Evolutionary conservation across 1,284 basidiomycete species (phyloP).

Genomic region (Marasmius tenuissimus): DNA sequence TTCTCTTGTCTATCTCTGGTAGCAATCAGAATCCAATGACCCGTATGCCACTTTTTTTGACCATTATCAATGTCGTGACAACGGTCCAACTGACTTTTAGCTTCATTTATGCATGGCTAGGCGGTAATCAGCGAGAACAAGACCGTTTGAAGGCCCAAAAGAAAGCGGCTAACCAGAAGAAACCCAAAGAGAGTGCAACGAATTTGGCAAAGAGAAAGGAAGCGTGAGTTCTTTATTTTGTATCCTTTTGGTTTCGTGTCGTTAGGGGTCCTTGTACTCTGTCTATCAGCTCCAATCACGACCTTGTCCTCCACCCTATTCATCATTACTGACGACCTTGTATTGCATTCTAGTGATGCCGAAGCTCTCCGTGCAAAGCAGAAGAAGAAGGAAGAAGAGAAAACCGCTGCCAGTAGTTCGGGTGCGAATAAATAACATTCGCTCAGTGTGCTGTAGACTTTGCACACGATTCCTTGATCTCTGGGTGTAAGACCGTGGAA

Average conservation of each 20-base stretch:
- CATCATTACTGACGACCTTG: conserved; percentile 11
- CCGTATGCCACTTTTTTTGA: conserved; percentile 8
- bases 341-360: conserved; percentile 56
- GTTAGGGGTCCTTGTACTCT: not conserved
- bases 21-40: conserved; percentile 6
- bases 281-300: not conserved
- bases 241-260: not conserved
- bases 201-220: conserved; percentile 70
- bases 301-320: not conserved
- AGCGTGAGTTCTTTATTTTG: conserved; percentile 49
- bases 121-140: conserved; percentile 78
- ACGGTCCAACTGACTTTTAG: not conserved
- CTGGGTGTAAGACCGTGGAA: too few relatives aligned
- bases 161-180: conserved; percentile 59
- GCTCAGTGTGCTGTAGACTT: conserved; percentile 9
- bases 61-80: not conserved
- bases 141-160: conserved; percentile 75
- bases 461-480: not conserved
- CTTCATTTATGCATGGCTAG: conserved; percentile 33
- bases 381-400: conserved; percentile 70
- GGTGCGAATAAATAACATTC: conserved; percentile 41
- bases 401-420: conserved; percentile 34
- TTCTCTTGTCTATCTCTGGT: not conserved
- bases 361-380: conserved; percentile 74
- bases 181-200: conserved; percentile 67